Percentiles rank a stretch among this genome's conserved stretches.
phyloP scores from a whole-genome alignment of 2,329 filamentous ascomycete species.

The Triangularia verruculosa region DNA sequence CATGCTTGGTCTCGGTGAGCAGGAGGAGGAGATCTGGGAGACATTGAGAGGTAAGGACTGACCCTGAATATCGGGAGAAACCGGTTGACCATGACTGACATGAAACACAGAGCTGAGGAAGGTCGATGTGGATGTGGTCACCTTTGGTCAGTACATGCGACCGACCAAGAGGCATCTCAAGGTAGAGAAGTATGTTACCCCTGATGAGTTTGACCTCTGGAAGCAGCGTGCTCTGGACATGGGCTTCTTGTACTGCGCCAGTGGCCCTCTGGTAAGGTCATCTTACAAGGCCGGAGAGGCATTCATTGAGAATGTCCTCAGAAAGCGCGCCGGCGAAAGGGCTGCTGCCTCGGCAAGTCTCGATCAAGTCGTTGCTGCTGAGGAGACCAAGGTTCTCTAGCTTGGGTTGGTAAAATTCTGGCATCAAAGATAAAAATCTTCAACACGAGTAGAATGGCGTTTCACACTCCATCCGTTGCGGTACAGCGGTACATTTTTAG shows the following conservation, averaged over 20 bases:
- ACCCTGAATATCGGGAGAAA: neutral
- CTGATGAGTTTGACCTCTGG: slow-evolving; percentile 89
- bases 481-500: slow-evolving; percentile 1
- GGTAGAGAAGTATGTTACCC: slow-evolving; percentile 92
- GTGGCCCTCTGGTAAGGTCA: slow-evolving; percentile 86
- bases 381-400: slow-evolving; percentile 25
- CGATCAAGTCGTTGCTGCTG: slow-evolving; percentile 40
- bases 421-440: slow-evolving; percentile 21
- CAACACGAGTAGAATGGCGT: slow-evolving; percentile 16
- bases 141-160: slow-evolving; percentile 99
- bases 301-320: slow-evolving; percentile 97
- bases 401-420: neutral
- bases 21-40: slow-evolving; percentile 78
- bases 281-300: slow-evolving; percentile 98
- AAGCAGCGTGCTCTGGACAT: slow-evolving; percentile 83
- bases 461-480: slow-evolving; percentile 18
- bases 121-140: slow-evolving; percentile 86
- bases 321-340: slow-evolving; percentile 64
- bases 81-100: neutral
- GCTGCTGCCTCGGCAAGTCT: slow-evolving; percentile 32
- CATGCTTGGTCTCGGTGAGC: slow-evolving; percentile 94
- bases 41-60: slow-evolving; percentile 63
- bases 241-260: slow-evolving; percentile 96
- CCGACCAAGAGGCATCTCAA: slow-evolving; percentile 97
- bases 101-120: slow-evolving; percentile 66